Evolutionary conservation across 129 eudicot species (phyloP).

Genomic region (Pittosporum tobira): DNA sequence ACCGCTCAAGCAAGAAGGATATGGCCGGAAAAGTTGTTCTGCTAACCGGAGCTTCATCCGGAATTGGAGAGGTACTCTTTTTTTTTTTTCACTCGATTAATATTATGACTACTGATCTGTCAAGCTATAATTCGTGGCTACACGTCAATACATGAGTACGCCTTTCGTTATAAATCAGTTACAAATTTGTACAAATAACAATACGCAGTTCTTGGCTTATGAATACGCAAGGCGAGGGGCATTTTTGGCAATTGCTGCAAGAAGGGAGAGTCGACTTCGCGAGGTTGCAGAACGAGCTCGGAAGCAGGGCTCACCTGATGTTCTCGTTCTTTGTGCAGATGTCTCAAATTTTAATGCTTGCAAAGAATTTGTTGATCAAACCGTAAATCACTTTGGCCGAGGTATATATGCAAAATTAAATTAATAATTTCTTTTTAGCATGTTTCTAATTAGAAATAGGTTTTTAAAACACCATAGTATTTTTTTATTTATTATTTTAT

Average conservation of each 20-base stretch:
- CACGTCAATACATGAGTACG: neutral
- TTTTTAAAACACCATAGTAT: neutral
- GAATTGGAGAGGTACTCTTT: conserved; percentile 35
- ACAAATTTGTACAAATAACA: neutral
- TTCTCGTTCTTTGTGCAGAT: conserved; percentile 33
- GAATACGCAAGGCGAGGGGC: conserved; percentile 43
- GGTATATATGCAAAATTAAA: too few species aligned
- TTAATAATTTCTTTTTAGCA: too few species aligned
- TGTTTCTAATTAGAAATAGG: neutral
- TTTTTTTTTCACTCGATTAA: neutral
- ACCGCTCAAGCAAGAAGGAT: conserved; percentile 20
- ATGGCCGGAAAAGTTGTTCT: conserved; percentile 36
- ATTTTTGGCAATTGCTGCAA: conserved; percentile 22
- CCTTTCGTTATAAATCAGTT: neutral
- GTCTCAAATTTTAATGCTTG: conserved; percentile 33
- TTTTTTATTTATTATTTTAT: neutral
- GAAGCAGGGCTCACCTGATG: conserved; percentile 39
- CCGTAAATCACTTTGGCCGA: conserved; percentile 27
- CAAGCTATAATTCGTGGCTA: neutral
- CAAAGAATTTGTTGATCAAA: conserved; percentile 22
- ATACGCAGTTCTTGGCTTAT: conserved; percentile 15
- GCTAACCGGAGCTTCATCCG: conserved; percentile 50
- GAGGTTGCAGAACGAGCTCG: conserved; percentile 36
- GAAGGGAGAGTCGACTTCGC: conserved; percentile 29
- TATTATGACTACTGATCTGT: neutral